A percentile compares a stretch with the other conserved stretches of the same genome.
These are phyloP conservation scores for Pseudogymnoascus sp. DNA, from an alignment of 2,329 filamentous ascomycete genomes.

Conservation along the genomic window DNA sequence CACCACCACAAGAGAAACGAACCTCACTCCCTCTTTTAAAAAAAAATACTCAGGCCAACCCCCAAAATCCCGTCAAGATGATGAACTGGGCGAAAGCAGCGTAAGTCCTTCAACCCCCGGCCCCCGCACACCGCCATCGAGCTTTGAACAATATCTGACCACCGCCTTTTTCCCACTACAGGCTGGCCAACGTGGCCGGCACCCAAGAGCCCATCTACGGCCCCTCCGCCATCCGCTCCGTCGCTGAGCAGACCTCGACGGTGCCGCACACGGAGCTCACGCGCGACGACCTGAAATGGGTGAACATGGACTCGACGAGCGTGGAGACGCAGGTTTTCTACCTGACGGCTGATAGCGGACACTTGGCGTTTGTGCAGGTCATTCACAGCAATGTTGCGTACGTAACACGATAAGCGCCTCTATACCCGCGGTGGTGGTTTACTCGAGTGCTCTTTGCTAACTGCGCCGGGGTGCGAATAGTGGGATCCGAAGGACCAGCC, in stretches of 20 bases:
- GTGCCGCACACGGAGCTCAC: conserved; percentile 73
- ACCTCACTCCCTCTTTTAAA: conserved; percentile 1
- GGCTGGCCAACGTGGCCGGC: conserved; percentile 74
- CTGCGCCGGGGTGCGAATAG: conserved; percentile 38
- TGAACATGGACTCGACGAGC: conserved; percentile 68
- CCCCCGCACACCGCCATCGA: conserved; percentile 11
- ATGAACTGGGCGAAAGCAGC: conserved; percentile 94
- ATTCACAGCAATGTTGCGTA: conserved; percentile 98
- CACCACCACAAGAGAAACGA: conserved; percentile 6
- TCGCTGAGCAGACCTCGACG: conserved; percentile 70
- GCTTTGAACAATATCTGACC: conserved; percentile 12
- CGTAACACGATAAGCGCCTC: conserved; percentile 25
- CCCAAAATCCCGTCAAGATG: conserved; percentile 42
- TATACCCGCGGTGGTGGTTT: conserved; percentile 13
- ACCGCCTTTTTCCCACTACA: conserved; percentile 28
- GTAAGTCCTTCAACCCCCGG: conserved; percentile 43
- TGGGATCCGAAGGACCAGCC: conserved; percentile 79
- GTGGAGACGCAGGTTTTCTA: conserved; percentile 98
- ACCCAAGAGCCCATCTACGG: conserved; percentile 96
- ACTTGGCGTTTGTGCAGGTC: conserved; percentile 73
- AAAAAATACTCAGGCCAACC: not conserved
- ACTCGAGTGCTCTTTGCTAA: not conserved
- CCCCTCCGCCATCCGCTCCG: conserved; percentile 74
- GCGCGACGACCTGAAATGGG: conserved; percentile 76
- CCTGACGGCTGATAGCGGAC: conserved; percentile 69